Conservation (phyloP, 164 flowering plant genomes). For the Santalum album region DNA sequence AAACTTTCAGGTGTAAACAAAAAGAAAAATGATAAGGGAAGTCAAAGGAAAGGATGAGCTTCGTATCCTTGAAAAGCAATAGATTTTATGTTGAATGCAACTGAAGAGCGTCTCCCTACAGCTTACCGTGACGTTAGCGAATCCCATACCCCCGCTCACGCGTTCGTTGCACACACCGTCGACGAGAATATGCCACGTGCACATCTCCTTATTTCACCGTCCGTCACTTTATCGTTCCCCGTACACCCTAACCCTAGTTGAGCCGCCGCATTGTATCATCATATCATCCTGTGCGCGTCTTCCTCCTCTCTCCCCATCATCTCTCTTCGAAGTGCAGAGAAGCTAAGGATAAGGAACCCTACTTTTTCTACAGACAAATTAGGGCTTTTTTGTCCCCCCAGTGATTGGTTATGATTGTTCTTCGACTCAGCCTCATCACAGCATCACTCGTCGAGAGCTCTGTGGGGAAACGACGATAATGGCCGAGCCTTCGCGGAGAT, state of each 20-base stretch:
- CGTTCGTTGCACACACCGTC: too few relatives aligned
- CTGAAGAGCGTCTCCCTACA: too few relatives aligned
- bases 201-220: not conserved
- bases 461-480: conserved; percentile 35
- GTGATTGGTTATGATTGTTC: not conserved
- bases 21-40: too few relatives aligned
- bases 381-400: not conserved
- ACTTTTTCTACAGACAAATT: too few relatives aligned
- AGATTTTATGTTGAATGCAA: too few relatives aligned
- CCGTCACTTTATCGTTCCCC: not conserved
- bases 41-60: too few relatives aligned
- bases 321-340: too few relatives aligned
- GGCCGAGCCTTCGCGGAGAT: conserved; percentile 27
- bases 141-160: too few relatives aligned
- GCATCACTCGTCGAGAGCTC: not conserved
- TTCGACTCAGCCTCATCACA: not conserved
- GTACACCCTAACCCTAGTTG: conserved; percentile 2
- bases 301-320: conserved; percentile 1
- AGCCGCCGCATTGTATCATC: not conserved
- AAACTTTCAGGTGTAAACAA: too few relatives aligned
- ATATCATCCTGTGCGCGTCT: not conserved
- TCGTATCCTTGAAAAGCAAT: too few relatives aligned
- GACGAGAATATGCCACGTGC: conserved; percentile 23
- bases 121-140: too few relatives aligned
- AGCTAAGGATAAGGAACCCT: too few relatives aligned